Base-by-base conservation (phyloP, 2,329 filamentous ascomycete genomes). In the Furcasterigmium sp. region DNA sequence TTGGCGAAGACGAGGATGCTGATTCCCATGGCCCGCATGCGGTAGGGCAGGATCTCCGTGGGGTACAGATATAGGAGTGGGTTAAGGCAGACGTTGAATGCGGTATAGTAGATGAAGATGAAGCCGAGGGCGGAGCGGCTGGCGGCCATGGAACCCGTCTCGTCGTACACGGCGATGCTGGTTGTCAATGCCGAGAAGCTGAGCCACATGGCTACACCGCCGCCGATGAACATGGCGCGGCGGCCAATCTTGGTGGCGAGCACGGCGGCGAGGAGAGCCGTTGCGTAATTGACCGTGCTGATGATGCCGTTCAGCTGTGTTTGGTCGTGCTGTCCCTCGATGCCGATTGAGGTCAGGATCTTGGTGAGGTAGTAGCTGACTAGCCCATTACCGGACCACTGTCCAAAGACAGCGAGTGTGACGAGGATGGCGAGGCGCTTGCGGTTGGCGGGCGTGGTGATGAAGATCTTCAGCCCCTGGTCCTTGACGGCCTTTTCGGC, bases 281-380 rank as follows among this genome's bases (percentile, higher is more conserved):
- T 44, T 17, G 21, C 37, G 15, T 40, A 29, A 29, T 44, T 44
- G 13, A 30, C 21, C 21, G 25, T 41, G 7, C 30, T 44, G 25
- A 46, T 41, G 15, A 42, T 26, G 7, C 62, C 65, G 45, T 69
- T 70, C 53, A 71, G 68, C 20, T 62, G 46, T 13, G 60, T 61
- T 54, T 70, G 64, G 1, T 56, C 56, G 21, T 58, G 51, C 7
- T 60, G 48, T 14, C 60, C 53, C 0, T 56, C 62, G 49, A 67
- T 60, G 9, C 32, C 37, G 25, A 41, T 37, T 11, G 17, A 28
- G 23, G 60, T 51, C n/a, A 68, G 55, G 17, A 68, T 57, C 14
- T 58, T 51, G 34, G 53, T 51, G 29, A 69, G 54, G 42, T 68
- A 69, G 49, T 68, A 68, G 3, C 56, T 62, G 13, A 68, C 57